Base-by-base conservation (phyloP, 1,284 basidiomycete genomes). In the Ustilago lituana region DNA sequence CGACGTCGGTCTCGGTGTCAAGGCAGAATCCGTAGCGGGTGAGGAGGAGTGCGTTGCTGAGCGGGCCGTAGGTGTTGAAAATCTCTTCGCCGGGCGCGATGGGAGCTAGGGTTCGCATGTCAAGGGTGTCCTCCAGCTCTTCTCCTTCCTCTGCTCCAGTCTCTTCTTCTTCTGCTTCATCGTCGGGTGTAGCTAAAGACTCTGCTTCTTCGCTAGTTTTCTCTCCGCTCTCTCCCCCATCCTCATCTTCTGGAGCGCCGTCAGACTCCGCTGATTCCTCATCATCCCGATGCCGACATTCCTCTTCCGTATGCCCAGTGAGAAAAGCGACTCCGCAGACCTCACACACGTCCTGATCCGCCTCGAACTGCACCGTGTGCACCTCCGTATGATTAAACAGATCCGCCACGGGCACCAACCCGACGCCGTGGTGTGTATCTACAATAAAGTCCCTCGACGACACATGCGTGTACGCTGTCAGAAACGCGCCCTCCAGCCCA, bases 381-480 rank as follows among this genome's bases (percentile, higher is more conserved):
- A 32, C 26, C 15, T 71, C 70, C 2, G 62, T 47, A 46, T 81
- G 79, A 26, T 81, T 77, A 40, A 77, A 81, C 41, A 76, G 45
- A 48, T 80, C 79, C 9, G 76, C 73, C 10, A 80, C 43, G 12
- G 78, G 77, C 5, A 78, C 76, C 46, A 80, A 39, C 12, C 52
- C 76, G 0, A 74, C 62, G 0, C 64, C 75, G 39, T 80, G 78
- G 23, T 55, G 73, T 2, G 73, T 29, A 39, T 81, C 76, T 1
- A 79, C 48, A 20, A 79, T 64, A 49, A 81, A 81, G 14, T 77
- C 72, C 12, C 79, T 61, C 41, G 66, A 73, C 12, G 70, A 73
- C 10, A 80, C 77, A 17, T 76, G 48, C 7, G 67, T 67, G 22
- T 73, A 76, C 1, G 74, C 70, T 12, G 46, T 58, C 22, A 64